Evolutionary conservation across 1,284 basidiomycete genomes (phyloP), one percentile per base, ranked within the genome.

Genomic region (Sporisorium reilianum): DNA sequence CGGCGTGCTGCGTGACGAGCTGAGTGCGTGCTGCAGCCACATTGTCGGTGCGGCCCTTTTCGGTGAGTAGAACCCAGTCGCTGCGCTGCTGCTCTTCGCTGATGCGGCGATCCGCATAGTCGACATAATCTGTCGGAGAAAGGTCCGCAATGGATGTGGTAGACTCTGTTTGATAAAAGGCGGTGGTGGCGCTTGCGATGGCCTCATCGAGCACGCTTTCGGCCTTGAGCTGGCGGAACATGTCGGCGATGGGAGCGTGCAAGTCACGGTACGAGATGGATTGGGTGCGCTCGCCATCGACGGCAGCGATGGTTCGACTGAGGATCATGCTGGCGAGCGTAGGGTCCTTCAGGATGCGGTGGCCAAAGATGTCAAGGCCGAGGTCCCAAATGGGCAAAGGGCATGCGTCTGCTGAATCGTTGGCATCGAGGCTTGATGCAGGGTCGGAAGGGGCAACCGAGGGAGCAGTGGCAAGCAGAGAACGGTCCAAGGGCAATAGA

Each of bases 291-390:
- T 71, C 66, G 28, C 56, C 59, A 45, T 79, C 58, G 64, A 80
- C 14, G 16, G 66, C 66, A 30, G 64, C 55, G 3, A 61, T 48
- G 44, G 78, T 62, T 11, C 63, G 52, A 9, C 32, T 46, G 18
- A 78, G 48, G 16, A 65, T 55, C 58, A 69, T 57, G n/a, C 32
- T 20, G 12, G 57, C 42, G 9, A 81, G 62, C 1, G 49, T 38
- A 9, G 40, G 58, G 36, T 78, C 72, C n/a, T 76, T 53, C 36
- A 78, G 30, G 42, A 81, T 52, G 32, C 60, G 52, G 55, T 80
- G 67, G 48, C 65, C 75, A 41, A 80, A 77, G 14, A 74, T 61
- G 41, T 79, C 77, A 23, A 80, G 59, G 42, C 68, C 64, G 9
- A 81, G 69, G 2, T 80, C 70, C 64, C 67, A 68, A 26, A 75